Evolutionary conservation across 345 rosid genomes (phyloP).

Genomic region (Triadica sebifera): DNA sequence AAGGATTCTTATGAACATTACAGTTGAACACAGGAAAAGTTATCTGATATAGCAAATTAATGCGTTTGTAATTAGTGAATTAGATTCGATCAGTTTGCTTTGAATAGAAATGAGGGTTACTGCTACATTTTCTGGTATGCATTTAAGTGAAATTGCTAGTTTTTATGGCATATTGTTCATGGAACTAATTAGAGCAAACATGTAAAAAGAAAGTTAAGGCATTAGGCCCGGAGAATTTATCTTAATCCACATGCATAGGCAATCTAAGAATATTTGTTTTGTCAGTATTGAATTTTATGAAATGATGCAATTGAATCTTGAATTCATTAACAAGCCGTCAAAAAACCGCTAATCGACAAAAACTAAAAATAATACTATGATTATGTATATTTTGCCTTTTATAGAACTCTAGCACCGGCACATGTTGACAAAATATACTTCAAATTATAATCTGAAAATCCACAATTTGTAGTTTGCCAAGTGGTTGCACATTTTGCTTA

Average conservation of each 20-base stretch:
- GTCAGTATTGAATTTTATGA: not conserved
- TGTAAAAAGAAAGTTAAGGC: not conserved
- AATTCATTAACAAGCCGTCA: not conserved
- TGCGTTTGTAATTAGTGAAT: not conserved
- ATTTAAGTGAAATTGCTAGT: not conserved
- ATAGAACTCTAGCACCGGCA: not conserved
- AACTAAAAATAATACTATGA: not conserved
- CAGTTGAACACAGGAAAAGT: not conserved
- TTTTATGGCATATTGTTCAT: not conserved
- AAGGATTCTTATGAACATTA: not conserved
- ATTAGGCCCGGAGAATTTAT: not conserved
- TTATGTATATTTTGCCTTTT: not conserved
- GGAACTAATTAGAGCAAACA: not conserved
- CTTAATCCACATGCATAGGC: slow-evolving; percentile 1
- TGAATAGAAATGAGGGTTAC: not conserved
- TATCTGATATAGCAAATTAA: not conserved
- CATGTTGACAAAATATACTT: not conserved
- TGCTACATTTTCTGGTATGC: not conserved
- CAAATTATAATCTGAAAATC: not conserved
- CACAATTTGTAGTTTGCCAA: not conserved
- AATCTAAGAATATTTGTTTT: slow-evolving; percentile 11
- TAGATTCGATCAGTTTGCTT: not conserved
- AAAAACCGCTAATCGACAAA: not conserved
- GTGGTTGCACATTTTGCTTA: not conserved
- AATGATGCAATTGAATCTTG: slow-evolving; percentile 1